Evolutionary conservation across 257 asterid species (phyloP), one percentile per base, ranked within the genome.

Genomic region (Scutellaria minor): DNA sequence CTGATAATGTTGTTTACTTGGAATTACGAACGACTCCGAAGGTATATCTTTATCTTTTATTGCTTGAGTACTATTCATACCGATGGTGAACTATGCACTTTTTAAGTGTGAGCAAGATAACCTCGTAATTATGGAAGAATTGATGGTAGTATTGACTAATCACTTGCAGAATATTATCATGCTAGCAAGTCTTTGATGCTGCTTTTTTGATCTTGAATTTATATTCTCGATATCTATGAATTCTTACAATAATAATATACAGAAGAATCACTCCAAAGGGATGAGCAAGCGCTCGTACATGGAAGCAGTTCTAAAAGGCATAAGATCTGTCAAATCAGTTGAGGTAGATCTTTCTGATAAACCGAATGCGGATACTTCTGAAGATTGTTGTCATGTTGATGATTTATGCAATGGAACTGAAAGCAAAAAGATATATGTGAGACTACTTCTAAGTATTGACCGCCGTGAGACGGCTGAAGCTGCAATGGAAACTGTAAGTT

Each of bases 11-110:
- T 72, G 87, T 88, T 58, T 91, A 94, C 77, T 84, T 94, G 85
- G 99, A 94, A 77, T 63, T 94, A 42, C 88, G 99, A 83, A 90
- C 98, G 2, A 92, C 98, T 75, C 98, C 98, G 0, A 92, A 92
- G 98, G 98, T 91, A 82, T 54, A 62, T 18, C 35, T 22, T 15
- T 54, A 62, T 18, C 35, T 15, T 15, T 13, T 59, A 13, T 62
- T 78, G 37, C 65, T 48, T 1, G 12, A 46, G 14, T 40, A 46
- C 44, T 12, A 61, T 27, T 52, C 45, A 20, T 45, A 55, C 64
- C 59, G 12, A 56, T 18, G 18, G 18, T 63, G 63, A 77, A 55
- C 15, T 65, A 24, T 68, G 71, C 6, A n/a, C 18, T 69, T 47
- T 57, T 9, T 18, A 64, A 37, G 44, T 13, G 11, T 66, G 27